Conservation (phyloP, 2,329 filamentous ascomycete genomes). For the Nothophoma quercina region DNA sequence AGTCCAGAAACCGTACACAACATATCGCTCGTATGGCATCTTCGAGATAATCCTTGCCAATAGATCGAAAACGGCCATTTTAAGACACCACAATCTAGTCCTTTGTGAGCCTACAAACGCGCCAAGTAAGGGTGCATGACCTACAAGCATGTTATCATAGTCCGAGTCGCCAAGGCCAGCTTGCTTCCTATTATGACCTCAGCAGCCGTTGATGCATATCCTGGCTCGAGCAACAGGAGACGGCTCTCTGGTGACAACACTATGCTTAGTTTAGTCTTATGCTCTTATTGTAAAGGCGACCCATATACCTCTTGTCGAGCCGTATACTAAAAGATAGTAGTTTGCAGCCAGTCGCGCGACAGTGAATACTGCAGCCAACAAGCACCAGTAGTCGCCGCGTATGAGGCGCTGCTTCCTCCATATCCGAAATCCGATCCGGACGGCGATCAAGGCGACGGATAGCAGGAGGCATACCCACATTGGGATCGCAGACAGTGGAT, state of each 20-base stretch:
- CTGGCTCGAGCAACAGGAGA: conserved; percentile 14
- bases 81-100: conserved; percentile 26
- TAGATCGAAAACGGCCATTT: conserved; percentile 29
- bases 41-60: conserved; percentile 24
- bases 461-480: conserved; percentile 27
- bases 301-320: conserved; percentile 25
- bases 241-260: conserved; percentile 15
- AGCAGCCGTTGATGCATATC: background rate
- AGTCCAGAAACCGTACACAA: conserved; percentile 19
- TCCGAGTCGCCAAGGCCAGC: conserved; percentile 24
- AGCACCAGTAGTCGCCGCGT: conserved; percentile 28
- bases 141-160: conserved; percentile 24
- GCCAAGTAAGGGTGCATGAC: too few species aligned
- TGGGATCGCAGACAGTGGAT: conserved; percentile 14
- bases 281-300: background rate
- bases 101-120: background rate
- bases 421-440: conserved; percentile 20
- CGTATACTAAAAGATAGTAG: conserved; percentile 23
- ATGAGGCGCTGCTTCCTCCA: conserved; percentile 21
- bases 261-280: conserved; percentile 2
- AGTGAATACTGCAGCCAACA: conserved; percentile 20
- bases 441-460: conserved; percentile 20
- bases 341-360: conserved; percentile 22
- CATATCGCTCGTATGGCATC: conserved; percentile 24
- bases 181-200: conserved; percentile 22